Conservation (phyloP, 352 stramenopile genomes). For the Globisporangium cystogenes region DNA sequence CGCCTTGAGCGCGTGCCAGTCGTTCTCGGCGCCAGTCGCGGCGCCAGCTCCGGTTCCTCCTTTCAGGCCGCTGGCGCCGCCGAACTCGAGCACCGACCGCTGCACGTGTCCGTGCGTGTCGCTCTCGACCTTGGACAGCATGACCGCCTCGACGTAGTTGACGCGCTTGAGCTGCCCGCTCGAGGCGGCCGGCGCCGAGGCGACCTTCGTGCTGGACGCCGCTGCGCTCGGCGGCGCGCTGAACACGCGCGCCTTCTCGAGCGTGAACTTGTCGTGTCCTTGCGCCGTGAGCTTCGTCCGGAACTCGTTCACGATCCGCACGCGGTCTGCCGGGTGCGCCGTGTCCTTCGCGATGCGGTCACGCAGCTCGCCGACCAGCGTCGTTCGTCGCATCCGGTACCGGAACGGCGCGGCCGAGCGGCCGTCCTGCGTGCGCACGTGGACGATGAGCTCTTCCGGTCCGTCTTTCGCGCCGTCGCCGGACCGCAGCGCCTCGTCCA, state of each 20-base stretch:
- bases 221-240: background rate
- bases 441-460: slow-evolving; percentile 52
- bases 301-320: slow-evolving; percentile 64
- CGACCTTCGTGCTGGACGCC: slow-evolving; percentile 12
- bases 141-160: slow-evolving; percentile 47
- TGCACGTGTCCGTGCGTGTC: slow-evolving; percentile 51
- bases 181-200: slow-evolving; percentile 21
- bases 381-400: slow-evolving; percentile 53
- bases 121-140: slow-evolving; percentile 60
- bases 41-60: slow-evolving; percentile 1
- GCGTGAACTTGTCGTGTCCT: slow-evolving; percentile 59
- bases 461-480: slow-evolving; percentile 16
- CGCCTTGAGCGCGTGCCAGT: slow-evolving; percentile 66
- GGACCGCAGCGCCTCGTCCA: slow-evolving; percentile 2
- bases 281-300: slow-evolving; percentile 69
- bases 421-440: slow-evolving; percentile 65
- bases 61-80: slow-evolving; percentile 1
- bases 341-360: slow-evolving; percentile 63
- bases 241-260: slow-evolving; percentile 64
- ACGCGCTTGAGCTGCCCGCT: slow-evolving; percentile 18
- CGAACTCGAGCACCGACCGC: slow-evolving; percentile 28
- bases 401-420: slow-evolving; percentile 50
- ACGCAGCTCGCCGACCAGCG: slow-evolving; percentile 53
- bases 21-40: slow-evolving; percentile 33
- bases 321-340: slow-evolving; percentile 47